Evolutionary conservation across 2,329 filamentous ascomycete genomes (phyloP).

Genomic region (Colletotrichum zoysiae): DNA sequence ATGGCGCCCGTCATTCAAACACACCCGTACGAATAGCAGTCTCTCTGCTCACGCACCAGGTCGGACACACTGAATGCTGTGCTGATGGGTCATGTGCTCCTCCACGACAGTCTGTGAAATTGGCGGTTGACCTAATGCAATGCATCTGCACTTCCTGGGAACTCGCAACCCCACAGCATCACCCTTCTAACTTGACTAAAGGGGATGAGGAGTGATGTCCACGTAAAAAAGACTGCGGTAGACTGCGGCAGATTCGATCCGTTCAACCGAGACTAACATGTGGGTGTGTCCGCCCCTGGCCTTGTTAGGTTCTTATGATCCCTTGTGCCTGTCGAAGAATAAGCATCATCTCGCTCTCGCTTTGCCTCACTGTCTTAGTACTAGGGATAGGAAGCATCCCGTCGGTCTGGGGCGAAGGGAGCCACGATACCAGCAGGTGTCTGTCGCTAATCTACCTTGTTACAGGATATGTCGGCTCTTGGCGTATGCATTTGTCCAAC

Average conservation of each 20-base stretch:
- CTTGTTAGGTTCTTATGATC: not conserved
- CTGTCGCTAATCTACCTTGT: conserved; percentile 5
- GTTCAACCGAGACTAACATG: conserved; percentile 19
- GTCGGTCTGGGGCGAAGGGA: not conserved
- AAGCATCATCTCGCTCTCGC: not conserved
- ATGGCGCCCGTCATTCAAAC: not conserved
- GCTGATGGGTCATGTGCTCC: conserved; percentile 24
- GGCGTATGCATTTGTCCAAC: not conserved
- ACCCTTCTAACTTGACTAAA: conserved; percentile 15
- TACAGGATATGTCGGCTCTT: conserved; percentile 10
- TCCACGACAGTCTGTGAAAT: not conserved
- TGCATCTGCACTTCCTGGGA: conserved; percentile 13
- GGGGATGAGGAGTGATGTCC: not conserved
- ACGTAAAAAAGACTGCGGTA: not conserved
- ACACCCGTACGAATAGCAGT: not conserved
- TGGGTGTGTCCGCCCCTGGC: not conserved
- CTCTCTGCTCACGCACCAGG: conserved; percentile 12
- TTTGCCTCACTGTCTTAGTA: not conserved
- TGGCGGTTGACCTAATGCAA: conserved; percentile 11
- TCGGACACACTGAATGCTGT: not conserved
- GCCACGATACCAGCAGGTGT: not conserved
- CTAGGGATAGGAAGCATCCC: not conserved
- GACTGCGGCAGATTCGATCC: conserved; percentile 11
- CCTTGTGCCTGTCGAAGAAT: not conserved
- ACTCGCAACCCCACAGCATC: conserved; percentile 9